Base-by-base conservation (phyloP, 2,329 filamentous ascomycete species). In the Cryphonectria japonica region DNA sequence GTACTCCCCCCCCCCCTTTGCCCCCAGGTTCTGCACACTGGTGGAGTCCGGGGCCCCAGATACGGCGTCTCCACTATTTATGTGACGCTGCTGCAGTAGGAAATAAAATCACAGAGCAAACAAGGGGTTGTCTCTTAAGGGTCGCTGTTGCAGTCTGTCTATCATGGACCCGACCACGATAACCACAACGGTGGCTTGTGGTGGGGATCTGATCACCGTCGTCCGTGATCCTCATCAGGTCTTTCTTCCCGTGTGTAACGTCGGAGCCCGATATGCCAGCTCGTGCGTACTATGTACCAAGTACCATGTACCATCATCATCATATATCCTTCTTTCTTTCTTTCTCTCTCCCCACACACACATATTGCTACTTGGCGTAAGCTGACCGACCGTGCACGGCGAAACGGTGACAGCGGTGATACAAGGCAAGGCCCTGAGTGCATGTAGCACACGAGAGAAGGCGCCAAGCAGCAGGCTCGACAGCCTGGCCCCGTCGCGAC, bases 21-120 rank as follows among this genome's bases (percentile, higher is more conserved):
- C 32, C 57, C 59, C 34, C 59, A 39, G 59, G 59, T 39, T 39
- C 59, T 39, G 59, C 32, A 39, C 7, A 16, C 32, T 61, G 59
- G 59, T 61, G 32, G 34, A 61, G 59, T 61, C 59, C 59, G 59
- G 59, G 59, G 59, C 59, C 59, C 59, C 59, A 61, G 59, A 39
- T 61, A 34, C 39, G 34, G 59, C 32, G 34, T 39, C 59, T 26
- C 54, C 54, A 59, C 54, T 59, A n/a, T 50, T 9, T n/a, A n/a
- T 7, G 26, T 34, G 54, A 59, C 54, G 14, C 54, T 59, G 54
- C 46, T 50, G 46, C 46, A 50, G 46, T 50, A 7, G 19, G 26
- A 16, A 59, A 59, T 57, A 19, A 29, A 32, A 16, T 29, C 26
- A 32, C 52, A 14, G 59, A 34, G 54, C 54, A 32, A 26, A 59